Evolutionary conservation across 1,284 basidiomycete species (phyloP), one percentile per base, ranked within the genome.

Genomic region (Bondarzewia mesenterica): DNA sequence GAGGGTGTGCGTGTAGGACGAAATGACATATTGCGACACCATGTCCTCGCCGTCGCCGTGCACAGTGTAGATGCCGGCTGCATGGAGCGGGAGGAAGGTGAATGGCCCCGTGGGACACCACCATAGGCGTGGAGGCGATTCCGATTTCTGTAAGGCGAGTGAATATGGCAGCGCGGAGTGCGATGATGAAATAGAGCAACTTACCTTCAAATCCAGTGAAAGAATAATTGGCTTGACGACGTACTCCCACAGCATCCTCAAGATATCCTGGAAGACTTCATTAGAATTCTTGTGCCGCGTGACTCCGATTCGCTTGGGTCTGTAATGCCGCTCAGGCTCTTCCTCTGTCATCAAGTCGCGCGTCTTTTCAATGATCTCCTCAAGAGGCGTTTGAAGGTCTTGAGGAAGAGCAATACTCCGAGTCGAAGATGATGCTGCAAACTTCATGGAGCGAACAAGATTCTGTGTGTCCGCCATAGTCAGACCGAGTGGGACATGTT

Each of bases 131-230:
- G 41, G 37, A 16, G 22, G 41, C 25, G 41, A 3, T 12, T 42
- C 41, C 22, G 49, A 46, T 29, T 46, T 32, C 26, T 29, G 22
- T 23, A 29, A 21, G 22, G 36, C 44, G 36, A 49, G 46, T 47
- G 8, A 3, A 26, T 4, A 23, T 18, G 5, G n/a, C 10, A 7
- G 18, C 3, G 14, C 5, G 21, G 8, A 6, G n/a, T 39, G 12
- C 7, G 22, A 26, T 4, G 4, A 6, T 39, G n/a, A 8, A 39
- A 39, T 8, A 8, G 10, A 7, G n/a, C 10, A 21, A 39, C 37
- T 7, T 39, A 39, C 37, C 37, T 7, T 42, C 22, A 25, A 14
- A 21, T n/a, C 22, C 25, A 42, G 22, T 7, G 22, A 15, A 15
- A 7, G 12, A 14, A 42, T 39, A 8, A 42, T 18, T 10, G 41